Base-by-base conservation (phyloP, 2,329 filamentous ascomycete genomes). In the Fusarium verticillioides region DNA sequence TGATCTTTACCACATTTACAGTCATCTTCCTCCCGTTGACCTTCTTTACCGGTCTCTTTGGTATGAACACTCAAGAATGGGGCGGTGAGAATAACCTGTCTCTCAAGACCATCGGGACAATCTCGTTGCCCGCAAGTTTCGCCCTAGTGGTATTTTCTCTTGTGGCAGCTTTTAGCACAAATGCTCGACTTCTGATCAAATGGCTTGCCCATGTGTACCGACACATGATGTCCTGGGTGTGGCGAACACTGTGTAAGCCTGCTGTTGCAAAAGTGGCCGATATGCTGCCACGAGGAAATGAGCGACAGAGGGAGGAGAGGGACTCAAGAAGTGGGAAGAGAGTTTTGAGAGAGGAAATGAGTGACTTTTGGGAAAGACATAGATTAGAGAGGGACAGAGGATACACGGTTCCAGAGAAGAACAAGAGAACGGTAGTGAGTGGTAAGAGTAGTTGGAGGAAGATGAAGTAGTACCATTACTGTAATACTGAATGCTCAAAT, bases 31-130 rank as follows among this genome's bases (percentile, higher is more conserved):
- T 91, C 4, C 90, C 90, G 0, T 78, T 92, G 10, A 89, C 87
- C 23, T 92, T 92, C 81, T 92, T 92, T 79, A 91, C 90, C 0
- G 87, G 88, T 6, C 77, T 92, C 2, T 92, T 92, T 61, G 89
- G 90, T 60, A 91, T 92, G 86, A 92, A 92, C 74, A 89, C 88
- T 6, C 81, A 79, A 8, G 89, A 91, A 79, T 91, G 89, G 89
- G 87, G 86, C 36, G 86, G 84, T 4, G 82, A 82, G 21, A 82
- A 86, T 28, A 83, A 87, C 16, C 79, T 85, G 2, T 79, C 82
- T 6, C 79, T 89, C 12, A 73, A 69, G 19, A 81, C 82, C 7
- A 87, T 89, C 28, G 87, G 87, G 4, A 73, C 80, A 40, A 84
- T 89, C 54, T 82, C 87, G 7, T 80, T 86, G 49, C 89, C 84